A percentile compares a stretch with the other conserved stretches of the same genome.
Conservation (phyloP, 2,329 filamentous ascomycete species). For the Scedosporium boydii region DNA sequence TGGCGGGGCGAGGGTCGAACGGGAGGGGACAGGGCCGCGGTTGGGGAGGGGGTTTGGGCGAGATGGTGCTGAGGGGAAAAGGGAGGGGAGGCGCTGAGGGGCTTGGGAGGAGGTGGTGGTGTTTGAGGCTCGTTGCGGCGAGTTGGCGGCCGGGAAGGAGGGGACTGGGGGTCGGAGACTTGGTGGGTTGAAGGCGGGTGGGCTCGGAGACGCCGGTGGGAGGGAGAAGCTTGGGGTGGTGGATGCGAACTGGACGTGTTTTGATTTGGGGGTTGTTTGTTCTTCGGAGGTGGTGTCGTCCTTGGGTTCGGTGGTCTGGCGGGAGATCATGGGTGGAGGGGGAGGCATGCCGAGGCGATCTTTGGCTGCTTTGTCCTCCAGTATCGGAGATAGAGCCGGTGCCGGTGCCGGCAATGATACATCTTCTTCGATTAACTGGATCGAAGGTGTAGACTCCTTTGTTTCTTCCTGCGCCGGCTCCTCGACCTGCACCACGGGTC, state of each 20-base stretch:
- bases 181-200: slow-evolving; percentile 17
- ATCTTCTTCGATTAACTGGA: too few relatives aligned
- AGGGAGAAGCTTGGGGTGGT: slow-evolving; percentile 19
- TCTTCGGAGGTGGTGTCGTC: slow-evolving; percentile 17
- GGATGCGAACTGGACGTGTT: slow-evolving; percentile 18
- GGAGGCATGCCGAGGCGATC: slow-evolving; percentile 27
- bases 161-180: too few relatives aligned
- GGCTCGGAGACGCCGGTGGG: slow-evolving; percentile 32
- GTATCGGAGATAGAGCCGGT: background rate
- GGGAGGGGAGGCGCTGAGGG: too few relatives aligned
- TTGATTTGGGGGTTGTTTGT: slow-evolving; percentile 44
- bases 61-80: too few relatives aligned
- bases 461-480: too few relatives aligned
- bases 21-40: slow-evolving; percentile 27
- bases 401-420: background rate
- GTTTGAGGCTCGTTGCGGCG: too few relatives aligned
- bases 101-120: too few relatives aligned
- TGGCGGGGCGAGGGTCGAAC: slow-evolving; percentile 41
- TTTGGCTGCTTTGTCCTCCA: slow-evolving; percentile 4
- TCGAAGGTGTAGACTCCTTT: too few relatives aligned
- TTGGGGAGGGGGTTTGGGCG: slow-evolving; percentile 27
- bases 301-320: slow-evolving; percentile 11
- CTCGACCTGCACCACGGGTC: too few relatives aligned
- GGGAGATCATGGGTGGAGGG: slow-evolving; percentile 21
- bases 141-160: too few relatives aligned